A percentile compares a stretch with the other conserved stretches of the same genome.
These are phyloP conservation scores for Arthrocladium fulminans DNA, from an alignment of 2,329 filamentous ascomycete genomes.

Conservation along the genomic window DNA sequence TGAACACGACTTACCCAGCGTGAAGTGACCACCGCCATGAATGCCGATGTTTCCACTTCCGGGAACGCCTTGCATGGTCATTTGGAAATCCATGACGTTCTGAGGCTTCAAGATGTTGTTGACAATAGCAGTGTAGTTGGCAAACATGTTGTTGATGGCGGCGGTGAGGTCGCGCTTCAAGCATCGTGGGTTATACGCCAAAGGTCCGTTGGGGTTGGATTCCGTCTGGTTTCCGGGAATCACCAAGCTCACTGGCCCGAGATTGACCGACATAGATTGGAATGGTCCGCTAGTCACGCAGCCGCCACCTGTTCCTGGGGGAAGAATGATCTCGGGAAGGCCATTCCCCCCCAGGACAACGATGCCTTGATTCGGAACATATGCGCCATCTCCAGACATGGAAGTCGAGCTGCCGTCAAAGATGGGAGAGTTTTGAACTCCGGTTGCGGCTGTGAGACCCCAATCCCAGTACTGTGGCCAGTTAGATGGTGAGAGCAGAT, in stretches of 20 bases:
- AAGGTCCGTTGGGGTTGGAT: slow-evolving; percentile 7
- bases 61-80: slow-evolving; percentile 31
- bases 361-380: slow-evolving; percentile 21
- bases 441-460: slow-evolving; percentile 30
- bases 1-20: slow-evolving; percentile 30
- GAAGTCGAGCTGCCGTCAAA: slow-evolving; percentile 43
- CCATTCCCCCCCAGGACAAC: slow-evolving; percentile 18
- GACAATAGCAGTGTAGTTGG: slow-evolving; percentile 18
- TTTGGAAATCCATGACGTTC: slow-evolving; percentile 30
- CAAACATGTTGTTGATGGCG: slow-evolving; percentile 20
- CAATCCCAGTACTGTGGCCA: slow-evolving; percentile 49
- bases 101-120: slow-evolving; percentile 12
- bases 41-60: slow-evolving; percentile 31
- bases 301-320: slow-evolving; percentile 31
- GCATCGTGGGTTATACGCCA: slow-evolving; percentile 27
- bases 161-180: slow-evolving; percentile 17
- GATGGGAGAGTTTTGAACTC: slow-evolving; percentile 34
- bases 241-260: slow-evolving; percentile 24
- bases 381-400: slow-evolving; percentile 39
- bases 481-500: no score
- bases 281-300: slow-evolving; percentile 31
- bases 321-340: slow-evolving; percentile 23
- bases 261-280: slow-evolving; percentile 29
- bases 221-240: slow-evolving; percentile 16
- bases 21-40: slow-evolving; percentile 41